Evolutionary conservation across 352 stramenopile genomes (phyloP), one percentile per base, ranked within the genome.

Genomic region (Phytophthora meadii): DNA sequence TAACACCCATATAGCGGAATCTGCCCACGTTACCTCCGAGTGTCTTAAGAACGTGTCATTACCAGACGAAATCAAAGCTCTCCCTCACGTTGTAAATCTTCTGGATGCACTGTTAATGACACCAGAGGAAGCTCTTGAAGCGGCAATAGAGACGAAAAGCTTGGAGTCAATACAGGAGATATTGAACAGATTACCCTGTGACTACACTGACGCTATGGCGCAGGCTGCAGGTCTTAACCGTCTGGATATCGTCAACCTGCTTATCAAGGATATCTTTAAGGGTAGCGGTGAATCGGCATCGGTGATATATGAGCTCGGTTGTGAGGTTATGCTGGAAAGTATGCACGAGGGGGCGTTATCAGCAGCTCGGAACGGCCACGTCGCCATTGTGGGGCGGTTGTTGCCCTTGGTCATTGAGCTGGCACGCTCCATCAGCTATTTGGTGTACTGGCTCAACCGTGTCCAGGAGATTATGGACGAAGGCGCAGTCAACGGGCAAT

Each of bases 331-430:
- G 19, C 17, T 28, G 14, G 12, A 19, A 4, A 24, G 22, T 8
- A 37, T 54, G 19, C 25, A n/a, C 4, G 54, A 40, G 22, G 54
- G 42, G 5, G 15, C 37, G 4, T 11, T 47, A 19, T 32, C 32
- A 34, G 54, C 42, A 44, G 54, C 54, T 53, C 12, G 30, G 46
- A 52, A 46, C n/a, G 28, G 54, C 25, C 54, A 62, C n/a, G 22
- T 62, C 15, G 42, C 36, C 4, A 30, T 47, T 8, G 30, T 54
- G 15, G 37, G 22, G 17, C 32, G 45, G 8, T 25, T 54, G 10
- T 9, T 57, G 5, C 34, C 19, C 14, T 2, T 47, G 10, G 12
- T 47, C 5, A 17, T 47, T 14, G 15, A 28, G 32, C 3, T 12
- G 9, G 8, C 37, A 0, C 22, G 12, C 14, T 34, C 28, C 28